A percentile compares a stretch with the other conserved stretches of the same genome.
Conservation (phyloP, 1,139 yeast genomes). For the Dujonia santamariae region DNA sequence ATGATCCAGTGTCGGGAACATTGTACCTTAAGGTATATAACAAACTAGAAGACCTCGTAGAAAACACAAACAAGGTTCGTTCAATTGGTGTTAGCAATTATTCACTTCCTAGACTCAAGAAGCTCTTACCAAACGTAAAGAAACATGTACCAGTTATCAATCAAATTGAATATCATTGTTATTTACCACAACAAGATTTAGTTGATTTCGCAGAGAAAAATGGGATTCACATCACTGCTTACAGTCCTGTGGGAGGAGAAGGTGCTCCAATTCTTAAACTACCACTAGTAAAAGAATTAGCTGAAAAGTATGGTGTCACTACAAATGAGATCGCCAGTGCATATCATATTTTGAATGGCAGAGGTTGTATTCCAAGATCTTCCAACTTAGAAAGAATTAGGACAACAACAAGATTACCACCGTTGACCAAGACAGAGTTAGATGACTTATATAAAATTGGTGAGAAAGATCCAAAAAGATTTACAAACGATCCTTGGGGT, state of each 20-base stretch:
- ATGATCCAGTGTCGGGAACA: constrained; percentile 35
- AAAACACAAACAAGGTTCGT: constrained; percentile 25
- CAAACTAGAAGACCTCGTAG: constrained; percentile 41
- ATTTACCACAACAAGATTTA: constrained; percentile 37
- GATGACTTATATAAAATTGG: constrained; percentile 42
- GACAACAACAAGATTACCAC: constrained; percentile 30
- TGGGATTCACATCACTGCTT: constrained; percentile 27
- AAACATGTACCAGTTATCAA: constrained; percentile 29
- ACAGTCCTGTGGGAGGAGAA: constrained; percentile 33
- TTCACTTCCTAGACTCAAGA: constrained; percentile 23
- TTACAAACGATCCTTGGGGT: constrained; percentile 36
- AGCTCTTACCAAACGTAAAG: constrained; percentile 25
- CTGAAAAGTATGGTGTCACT: constrained; percentile 29
- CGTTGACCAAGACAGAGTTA: constrained; percentile 43
- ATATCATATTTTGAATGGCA: constrained; percentile 34
- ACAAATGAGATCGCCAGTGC: constrained; percentile 36
- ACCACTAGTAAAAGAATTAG: constrained; percentile 29
- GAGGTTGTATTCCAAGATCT: constrained; percentile 33
- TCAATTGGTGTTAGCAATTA: constrained; percentile 36
- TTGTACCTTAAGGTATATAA: constrained; percentile 47
- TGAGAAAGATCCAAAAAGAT: constrained; percentile 36
- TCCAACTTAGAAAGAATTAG: constrained; percentile 37
- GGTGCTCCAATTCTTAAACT: constrained; percentile 37
- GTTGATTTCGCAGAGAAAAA: constrained; percentile 23
- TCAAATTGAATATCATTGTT: constrained; percentile 39